Evolutionary conservation across 192 early-diverging fungal genomes (phyloP).

Genomic region (Coemansia sp.): DNA sequence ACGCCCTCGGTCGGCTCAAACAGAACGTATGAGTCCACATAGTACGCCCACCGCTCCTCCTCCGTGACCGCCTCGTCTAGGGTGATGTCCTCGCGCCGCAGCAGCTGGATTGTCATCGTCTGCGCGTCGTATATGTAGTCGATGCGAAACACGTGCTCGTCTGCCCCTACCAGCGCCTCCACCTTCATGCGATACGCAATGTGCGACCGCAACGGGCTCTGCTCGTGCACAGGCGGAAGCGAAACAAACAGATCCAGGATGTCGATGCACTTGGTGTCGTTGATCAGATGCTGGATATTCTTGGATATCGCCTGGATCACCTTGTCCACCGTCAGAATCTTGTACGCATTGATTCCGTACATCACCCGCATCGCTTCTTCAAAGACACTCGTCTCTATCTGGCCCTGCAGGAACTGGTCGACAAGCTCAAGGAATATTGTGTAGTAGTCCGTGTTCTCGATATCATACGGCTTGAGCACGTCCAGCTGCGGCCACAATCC

Average conservation of each 20-base stretch:
- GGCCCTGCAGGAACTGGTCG: constrained; percentile 74
- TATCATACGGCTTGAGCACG: constrained; percentile 60
- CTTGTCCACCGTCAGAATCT: constrained; percentile 89
- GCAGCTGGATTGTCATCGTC: constrained; percentile 81
- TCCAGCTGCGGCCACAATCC: constrained; percentile 49
- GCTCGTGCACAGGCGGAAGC: constrained; percentile 46
- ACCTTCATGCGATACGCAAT: constrained; percentile 74
- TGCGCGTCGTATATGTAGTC: constrained; percentile 67
- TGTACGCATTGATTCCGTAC: constrained; percentile 88
- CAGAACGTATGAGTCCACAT: constrained; percentile 92
- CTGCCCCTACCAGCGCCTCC: constrained; percentile 66
- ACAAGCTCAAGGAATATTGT: constrained; percentile 70
- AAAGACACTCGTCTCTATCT: constrained; percentile 77
- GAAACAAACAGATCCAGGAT: constrained; percentile 68
- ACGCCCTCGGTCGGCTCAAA: constrained; percentile 80
- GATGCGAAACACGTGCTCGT: constrained; percentile 77
- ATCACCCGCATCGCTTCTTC: constrained; percentile 85
- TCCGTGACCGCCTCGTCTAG: constrained; percentile 75
- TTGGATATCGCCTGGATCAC: constrained; percentile 79
- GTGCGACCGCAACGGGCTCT: constrained; percentile 62
- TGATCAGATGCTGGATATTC: constrained; percentile 68
- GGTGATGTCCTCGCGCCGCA: constrained; percentile 87
- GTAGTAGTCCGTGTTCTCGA: constrained; percentile 73
- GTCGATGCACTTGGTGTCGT: constrained; percentile 64
- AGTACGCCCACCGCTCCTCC: constrained; percentile 94